These are phyloP conservation scores for Trichoderma lentiforme DNA, from an alignment of 2,329 filamentous ascomycete species.

Conservation along the genomic window DNA sequence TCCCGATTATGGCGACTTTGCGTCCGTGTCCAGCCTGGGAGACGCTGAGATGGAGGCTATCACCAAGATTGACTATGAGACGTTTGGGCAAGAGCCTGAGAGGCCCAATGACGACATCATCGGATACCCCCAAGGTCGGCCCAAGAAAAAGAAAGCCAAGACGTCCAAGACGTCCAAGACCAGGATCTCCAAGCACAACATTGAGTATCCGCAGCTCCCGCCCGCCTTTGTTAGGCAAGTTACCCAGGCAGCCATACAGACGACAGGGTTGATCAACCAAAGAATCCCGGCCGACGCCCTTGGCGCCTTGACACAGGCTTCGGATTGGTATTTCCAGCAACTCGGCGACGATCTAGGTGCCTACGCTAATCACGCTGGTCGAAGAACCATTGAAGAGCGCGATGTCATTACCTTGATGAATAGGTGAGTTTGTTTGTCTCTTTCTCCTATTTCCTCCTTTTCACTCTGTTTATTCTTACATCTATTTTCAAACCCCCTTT, in stretches of 20 bases:
- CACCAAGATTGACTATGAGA: constrained; percentile 7
- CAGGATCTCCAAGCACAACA: constrained; percentile 63
- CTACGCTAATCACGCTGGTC: constrained; percentile 76
- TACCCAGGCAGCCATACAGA: constrained; percentile 67
- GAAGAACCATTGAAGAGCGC: constrained; percentile 81
- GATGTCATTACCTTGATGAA: constrained; percentile 81
- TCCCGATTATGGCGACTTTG: background rate
- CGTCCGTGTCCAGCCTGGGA: background rate
- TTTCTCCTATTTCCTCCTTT: constrained; percentile 27
- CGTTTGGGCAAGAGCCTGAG: background rate
- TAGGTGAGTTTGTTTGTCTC: constrained; percentile 56
- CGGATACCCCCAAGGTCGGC: constrained; percentile 6
- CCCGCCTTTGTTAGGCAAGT: constrained; percentile 69
- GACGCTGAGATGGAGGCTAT: constrained; percentile 10
- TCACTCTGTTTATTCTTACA: background rate
- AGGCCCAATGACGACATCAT: background rate
- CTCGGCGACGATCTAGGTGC: constrained; percentile 73
- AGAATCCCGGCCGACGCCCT: constrained; percentile 73
- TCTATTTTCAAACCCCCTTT: background rate
- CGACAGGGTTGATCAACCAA: constrained; percentile 60
- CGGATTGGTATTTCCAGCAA: constrained; percentile 92
- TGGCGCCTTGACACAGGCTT: constrained; percentile 71
- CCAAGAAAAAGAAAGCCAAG: constrained; percentile 38
- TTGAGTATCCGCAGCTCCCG: constrained; percentile 73
- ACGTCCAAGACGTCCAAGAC: constrained; percentile 48